Base-by-base conservation (phyloP, 331 rosid genomes). In the Acacia concinna region DNA sequence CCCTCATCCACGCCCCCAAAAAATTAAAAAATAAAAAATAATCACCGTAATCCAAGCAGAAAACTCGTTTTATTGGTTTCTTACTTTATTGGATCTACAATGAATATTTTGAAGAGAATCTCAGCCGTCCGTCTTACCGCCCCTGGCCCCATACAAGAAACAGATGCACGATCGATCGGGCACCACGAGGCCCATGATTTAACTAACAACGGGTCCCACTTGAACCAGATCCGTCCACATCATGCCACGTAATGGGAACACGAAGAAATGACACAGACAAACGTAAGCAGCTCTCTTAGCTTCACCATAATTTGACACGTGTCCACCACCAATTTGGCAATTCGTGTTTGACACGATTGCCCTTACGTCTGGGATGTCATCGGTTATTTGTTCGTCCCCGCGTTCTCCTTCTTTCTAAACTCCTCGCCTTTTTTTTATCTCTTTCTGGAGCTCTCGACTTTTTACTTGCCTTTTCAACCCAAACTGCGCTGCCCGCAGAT, bases 271-370 rank as follows among this genome's bases (percentile, higher is more conserved):
- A 65, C 79, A 41, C 73, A 66, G 14, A 44, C 59, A 25, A 20
- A 31, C 38, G 0, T 11, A 37, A 31, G 38, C 11, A 27, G 52
- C 46, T 20, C 51, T 34, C 25, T 34, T 66, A 12, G 49, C 57
- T 79, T 75, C 43, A n/a, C 78, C 83, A 67, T 74, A 80, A 52
- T 4, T n/a, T 1, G 31, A 78, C 87, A 90, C 90, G 95, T 85
- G 97, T 80, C 74, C 23, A 8, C 9, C 15, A 8, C 14, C 37
- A 18, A 84, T 86, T 77, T 6, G 31, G 31, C 15, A 21, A 23
- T 52, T 52, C 35, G 74, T n/a, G 1, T 13, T 23, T 65, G 15
- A 59, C 76, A 84, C 82, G 78, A 85, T 68, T 81, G 68, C 84
- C 82, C 84, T 67, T 79, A 73, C 81, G 70, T 40, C 81, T 76